phyloP scores from a whole-genome alignment of 1,284 basidiomycete species.

The Boletus smithii region DNA sequence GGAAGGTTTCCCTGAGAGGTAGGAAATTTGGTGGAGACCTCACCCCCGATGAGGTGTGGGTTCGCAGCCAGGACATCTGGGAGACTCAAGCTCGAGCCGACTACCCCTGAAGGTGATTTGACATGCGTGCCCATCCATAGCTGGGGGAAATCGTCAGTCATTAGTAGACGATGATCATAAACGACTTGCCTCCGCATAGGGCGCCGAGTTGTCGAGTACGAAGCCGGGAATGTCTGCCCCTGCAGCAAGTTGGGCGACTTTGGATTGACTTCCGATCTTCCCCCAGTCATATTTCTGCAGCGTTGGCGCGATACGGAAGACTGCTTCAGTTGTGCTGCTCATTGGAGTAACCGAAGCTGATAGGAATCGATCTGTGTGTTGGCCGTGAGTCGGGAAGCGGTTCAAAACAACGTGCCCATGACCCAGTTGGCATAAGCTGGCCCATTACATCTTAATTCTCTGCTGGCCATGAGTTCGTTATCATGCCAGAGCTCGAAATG shows the following conservation, averaged over 20 bases:
- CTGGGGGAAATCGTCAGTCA: slow-evolving; percentile 41
- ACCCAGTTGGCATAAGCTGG: no score
- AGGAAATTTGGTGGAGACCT: slow-evolving; percentile 62
- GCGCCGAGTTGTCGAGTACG: slow-evolving; percentile 41
- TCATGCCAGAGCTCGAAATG: no score
- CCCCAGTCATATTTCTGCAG: slow-evolving; percentile 77
- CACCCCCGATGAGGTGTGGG: slow-evolving; percentile 66
- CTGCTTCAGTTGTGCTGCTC: slow-evolving; percentile 24
- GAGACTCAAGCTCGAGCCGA: slow-evolving; percentile 46
- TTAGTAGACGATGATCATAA: neutral
- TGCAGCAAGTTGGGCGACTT: slow-evolving; percentile 50
- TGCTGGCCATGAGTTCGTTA: no score
- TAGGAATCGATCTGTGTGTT: neutral
- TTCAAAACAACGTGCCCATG: no score
- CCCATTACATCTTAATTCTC: no score
- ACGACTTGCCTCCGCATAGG: slow-evolving; percentile 54
- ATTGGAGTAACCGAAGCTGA: no score
- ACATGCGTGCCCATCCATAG: slow-evolving; percentile 99
- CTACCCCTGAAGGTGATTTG: slow-evolving; percentile 74
- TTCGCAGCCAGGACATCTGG: slow-evolving; percentile 62
- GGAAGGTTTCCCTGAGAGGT: slow-evolving; percentile 74
- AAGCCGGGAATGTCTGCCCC: slow-evolving; percentile 39
- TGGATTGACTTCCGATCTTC: slow-evolving; percentile 57
- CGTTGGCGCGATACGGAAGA: slow-evolving; percentile 71
- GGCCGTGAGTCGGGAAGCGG: no score